phyloP scores from a whole-genome alignment of 106 monocot species.

The Alisma plantagoaquatica region DNA sequence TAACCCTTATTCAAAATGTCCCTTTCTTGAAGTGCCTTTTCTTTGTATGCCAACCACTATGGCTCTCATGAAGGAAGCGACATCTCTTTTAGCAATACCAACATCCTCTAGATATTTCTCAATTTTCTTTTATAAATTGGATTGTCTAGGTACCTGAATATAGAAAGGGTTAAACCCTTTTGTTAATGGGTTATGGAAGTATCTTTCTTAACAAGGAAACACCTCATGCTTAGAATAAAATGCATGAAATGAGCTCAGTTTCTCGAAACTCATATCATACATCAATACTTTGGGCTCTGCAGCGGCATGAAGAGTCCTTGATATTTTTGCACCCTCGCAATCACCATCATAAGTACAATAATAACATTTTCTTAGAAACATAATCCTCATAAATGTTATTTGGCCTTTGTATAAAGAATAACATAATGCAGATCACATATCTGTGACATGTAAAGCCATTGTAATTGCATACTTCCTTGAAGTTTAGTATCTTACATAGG shows the following conservation, averaged over 20 bases:
- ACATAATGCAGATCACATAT: no score
- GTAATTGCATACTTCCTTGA: no score
- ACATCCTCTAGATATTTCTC: conserved; percentile 75
- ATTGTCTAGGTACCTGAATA: conserved; percentile 51
- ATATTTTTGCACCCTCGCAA: conserved; percentile 60
- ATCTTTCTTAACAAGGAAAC: no score
- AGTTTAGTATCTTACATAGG: no score
- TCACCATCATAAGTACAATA: conserved; percentile 25
- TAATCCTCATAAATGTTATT: conserved; percentile 56
- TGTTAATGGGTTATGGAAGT: no score
- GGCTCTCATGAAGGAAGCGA: conserved; percentile 82
- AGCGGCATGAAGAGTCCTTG: conserved; percentile 57
- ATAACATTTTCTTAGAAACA: conserved; percentile 36
- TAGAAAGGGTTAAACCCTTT: neutral
- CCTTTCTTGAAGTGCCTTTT: conserved; percentile 29
- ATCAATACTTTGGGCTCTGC: conserved; percentile 85
- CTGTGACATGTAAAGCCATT: no score
- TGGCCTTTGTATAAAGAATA: conserved; percentile 27
- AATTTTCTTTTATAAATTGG: conserved; percentile 46
- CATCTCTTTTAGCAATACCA: conserved; percentile 62
- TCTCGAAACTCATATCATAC: conserved; percentile 83
- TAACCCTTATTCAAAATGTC: conserved; percentile 33
- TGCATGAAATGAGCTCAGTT: conserved; percentile 48
- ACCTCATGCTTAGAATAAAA: conserved; percentile 75
- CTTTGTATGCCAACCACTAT: conserved; percentile 49